phyloP scores from a whole-genome alignment of 352 stramenopile species.

The Discostella stelligera region DNA sequence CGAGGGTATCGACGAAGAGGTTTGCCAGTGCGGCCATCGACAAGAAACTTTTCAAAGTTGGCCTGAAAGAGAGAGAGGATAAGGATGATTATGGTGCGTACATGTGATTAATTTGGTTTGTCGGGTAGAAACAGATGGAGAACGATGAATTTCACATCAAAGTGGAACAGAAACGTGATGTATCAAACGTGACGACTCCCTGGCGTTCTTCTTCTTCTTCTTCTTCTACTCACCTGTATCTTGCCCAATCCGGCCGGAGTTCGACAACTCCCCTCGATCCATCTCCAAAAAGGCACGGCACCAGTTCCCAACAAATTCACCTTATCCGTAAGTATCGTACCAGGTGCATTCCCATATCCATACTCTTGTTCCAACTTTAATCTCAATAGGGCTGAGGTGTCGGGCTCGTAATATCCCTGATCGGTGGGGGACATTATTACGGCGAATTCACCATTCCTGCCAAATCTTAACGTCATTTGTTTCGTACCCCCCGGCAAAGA shows the following conservation, averaged over 20 bases:
- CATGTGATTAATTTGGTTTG: too few relatives aligned
- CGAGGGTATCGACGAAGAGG: slow-evolving; percentile 76
- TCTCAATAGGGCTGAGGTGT: slow-evolving; percentile 77
- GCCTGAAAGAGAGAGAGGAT: slow-evolving; percentile 19
- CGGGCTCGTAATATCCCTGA: slow-evolving; percentile 83
- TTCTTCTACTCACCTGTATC: slow-evolving; percentile 58
- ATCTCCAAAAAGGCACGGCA: slow-evolving; percentile 80
- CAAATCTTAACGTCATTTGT: slow-evolving; percentile 58
- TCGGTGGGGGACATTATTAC: slow-evolving; percentile 79
- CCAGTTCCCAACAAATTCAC: slow-evolving; percentile 77
- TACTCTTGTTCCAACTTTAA: slow-evolving; percentile 81
- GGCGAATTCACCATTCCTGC: slow-evolving; percentile 67
- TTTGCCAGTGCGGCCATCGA: slow-evolving; percentile 61
- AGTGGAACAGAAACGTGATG: too few relatives aligned
- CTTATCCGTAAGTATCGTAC: slow-evolving; percentile 77
- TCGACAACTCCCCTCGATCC: slow-evolving; percentile 76
- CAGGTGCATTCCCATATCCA: slow-evolving; percentile 76
- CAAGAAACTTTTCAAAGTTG: slow-evolving; percentile 71
- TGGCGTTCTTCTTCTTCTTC: too few relatives aligned
- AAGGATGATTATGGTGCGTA: not conserved
- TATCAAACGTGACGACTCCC: too few relatives aligned
- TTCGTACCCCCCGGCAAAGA: too few relatives aligned
- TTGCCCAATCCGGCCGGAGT: slow-evolving; percentile 76
- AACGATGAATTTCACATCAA: too few relatives aligned
- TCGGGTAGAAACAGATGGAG: too few relatives aligned